phyloP scores from a whole-genome alignment of 257 asterid species.

The Solanum pimpinellifolium region DNA sequence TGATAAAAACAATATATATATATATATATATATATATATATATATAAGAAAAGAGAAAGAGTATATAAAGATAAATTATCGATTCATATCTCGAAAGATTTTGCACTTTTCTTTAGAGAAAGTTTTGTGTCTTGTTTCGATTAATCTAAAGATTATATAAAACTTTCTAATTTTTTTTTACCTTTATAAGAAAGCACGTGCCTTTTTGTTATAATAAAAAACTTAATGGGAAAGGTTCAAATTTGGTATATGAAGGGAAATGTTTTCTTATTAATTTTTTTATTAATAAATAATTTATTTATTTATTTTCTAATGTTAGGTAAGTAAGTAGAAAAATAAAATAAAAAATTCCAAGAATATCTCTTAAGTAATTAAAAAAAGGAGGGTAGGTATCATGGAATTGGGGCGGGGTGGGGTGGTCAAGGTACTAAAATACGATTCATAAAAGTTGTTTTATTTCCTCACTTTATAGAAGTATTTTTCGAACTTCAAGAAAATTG shows the following conservation, averaged over 20 bases:
- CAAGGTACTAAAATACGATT: not conserved
- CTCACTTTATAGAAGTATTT: not conserved
- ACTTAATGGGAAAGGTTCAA: not conserved
- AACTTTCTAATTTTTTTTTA: not conserved
- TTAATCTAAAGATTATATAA: not conserved
- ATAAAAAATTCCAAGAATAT: too few relatives aligned
- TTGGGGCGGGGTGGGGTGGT: not conserved
- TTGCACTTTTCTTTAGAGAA: not conserved
- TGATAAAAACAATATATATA: not conserved
- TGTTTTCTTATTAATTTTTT: not conserved
- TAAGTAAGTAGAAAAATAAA: not conserved
- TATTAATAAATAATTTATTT: too few relatives aligned
- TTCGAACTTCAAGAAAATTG: too few relatives aligned
- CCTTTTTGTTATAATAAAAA: not conserved
- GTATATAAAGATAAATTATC: not conserved
- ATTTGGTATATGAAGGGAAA: not conserved
- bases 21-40: too few relatives aligned
- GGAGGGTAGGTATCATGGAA: not conserved
- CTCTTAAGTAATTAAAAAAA: not conserved
- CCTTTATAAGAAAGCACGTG: not conserved
- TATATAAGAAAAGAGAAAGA: not conserved
- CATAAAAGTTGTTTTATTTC: not conserved
- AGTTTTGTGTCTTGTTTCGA: not conserved
- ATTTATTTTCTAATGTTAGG: too few relatives aligned
- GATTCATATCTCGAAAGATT: not conserved